Evolutionary conservation across 2,329 filamentous ascomycete species (phyloP).

Genomic region (Epichloe festucae): DNA sequence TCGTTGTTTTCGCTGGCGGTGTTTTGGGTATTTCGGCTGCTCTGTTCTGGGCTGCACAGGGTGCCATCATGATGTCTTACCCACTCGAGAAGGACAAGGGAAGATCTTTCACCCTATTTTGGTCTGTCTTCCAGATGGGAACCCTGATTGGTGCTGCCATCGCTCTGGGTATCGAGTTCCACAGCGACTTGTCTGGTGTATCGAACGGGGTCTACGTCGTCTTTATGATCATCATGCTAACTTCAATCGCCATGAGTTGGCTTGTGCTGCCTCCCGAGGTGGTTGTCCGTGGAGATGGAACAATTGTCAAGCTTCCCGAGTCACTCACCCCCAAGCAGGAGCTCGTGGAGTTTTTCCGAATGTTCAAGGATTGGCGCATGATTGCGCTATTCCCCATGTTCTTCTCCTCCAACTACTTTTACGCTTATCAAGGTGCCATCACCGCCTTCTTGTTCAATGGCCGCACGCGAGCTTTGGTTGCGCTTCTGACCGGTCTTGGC

Average conservation of each 20-base stretch:
- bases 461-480: conserved; percentile 62
- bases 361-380: conserved; percentile 28
- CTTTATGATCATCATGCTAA: conserved; percentile 8
- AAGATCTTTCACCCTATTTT: conserved; percentile 79
- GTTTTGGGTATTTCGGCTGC: conserved; percentile 66
- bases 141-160: conserved; percentile 57
- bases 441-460: conserved; percentile 60
- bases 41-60: conserved; percentile 69
- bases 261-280: conserved; percentile 7
- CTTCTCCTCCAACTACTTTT: conserved; percentile 73
- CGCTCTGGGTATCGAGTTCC: conserved; percentile 15
- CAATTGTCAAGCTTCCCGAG: conserved; percentile 3
- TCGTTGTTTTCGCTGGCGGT: conserved; percentile 52
- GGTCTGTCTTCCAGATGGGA: conserved; percentile 89
- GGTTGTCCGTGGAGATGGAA: conserved; percentile 7
- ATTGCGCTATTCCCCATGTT: conserved; percentile 70
- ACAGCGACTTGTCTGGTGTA: conserved; percentile 2
- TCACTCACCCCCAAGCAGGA: conserved; percentile 7
- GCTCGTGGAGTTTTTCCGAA: conserved; percentile 7
- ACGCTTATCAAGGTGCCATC: conserved; percentile 65
- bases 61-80: conserved; percentile 82
- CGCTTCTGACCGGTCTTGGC: conserved; percentile 55
- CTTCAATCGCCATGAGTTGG: conserved; percentile 8
- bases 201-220: conserved; percentile 4
- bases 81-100: conserved; percentile 71